Evolutionary conservation across 768 basidiomycete genomes (phyloP).

Genomic region (Tubosaeta sp.): DNA sequence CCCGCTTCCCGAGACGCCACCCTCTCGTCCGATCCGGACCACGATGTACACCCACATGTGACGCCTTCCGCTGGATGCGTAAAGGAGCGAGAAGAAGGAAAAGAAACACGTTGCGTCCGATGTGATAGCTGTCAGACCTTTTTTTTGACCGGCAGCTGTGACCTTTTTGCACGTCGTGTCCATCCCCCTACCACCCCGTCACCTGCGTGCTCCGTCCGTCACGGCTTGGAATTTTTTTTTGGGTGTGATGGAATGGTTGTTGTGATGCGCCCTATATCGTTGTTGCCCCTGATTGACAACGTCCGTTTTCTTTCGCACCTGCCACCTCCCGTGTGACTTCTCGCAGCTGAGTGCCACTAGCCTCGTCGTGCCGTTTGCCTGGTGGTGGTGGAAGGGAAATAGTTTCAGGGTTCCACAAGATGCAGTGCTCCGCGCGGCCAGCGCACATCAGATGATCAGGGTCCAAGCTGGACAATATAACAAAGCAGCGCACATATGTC

Average conservation of each 20-base stretch:
- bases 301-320: neutral
- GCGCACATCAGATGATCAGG: conserved; percentile 20
- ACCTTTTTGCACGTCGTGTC: conserved; percentile 7
- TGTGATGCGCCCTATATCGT: neutral
- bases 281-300: conserved; percentile 12
- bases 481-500: conserved; percentile 14
- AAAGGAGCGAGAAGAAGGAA: neutral
- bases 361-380: conserved; percentile 2
- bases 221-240: neutral
- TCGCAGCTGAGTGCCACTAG: neutral
- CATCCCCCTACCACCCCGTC: neutral
- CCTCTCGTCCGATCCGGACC: neutral
- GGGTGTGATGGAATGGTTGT: neutral
- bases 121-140: conserved; percentile 16
- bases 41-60: neutral
- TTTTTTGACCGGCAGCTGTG: conserved; percentile 5
- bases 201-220: neutral
- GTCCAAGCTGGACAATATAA: conserved; percentile 7
- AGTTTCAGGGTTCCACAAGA: conserved; percentile 20
- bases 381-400: conserved; percentile 8
- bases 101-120: conserved; percentile 15
- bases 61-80: neutral
- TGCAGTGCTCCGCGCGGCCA: conserved; percentile 24
- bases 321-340: neutral
- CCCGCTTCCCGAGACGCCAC: conserved; percentile 1